These are phyloP conservation scores for Xylariales sp. DNA, from an alignment of 2,329 filamentous ascomycete genomes.

Conservation along the genomic window DNA sequence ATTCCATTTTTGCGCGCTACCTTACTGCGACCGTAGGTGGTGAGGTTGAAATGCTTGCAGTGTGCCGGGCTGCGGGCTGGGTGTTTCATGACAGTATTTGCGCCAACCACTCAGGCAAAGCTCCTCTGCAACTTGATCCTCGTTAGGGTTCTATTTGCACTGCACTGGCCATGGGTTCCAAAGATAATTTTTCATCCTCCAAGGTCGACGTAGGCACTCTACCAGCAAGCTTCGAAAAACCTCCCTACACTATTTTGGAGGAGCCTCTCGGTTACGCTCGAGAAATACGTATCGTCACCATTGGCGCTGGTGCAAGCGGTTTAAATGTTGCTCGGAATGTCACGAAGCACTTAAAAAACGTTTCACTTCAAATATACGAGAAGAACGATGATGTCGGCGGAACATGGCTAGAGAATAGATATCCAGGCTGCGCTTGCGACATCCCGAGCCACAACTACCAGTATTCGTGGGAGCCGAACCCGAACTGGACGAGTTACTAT, in stretches of 20 bases:
- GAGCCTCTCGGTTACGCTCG: background rate
- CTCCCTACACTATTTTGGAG: background rate
- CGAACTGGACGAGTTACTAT: constrained; percentile 1
- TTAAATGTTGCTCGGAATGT: background rate
- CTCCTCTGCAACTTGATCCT: too few species aligned
- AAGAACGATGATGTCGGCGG: constrained; percentile 2
- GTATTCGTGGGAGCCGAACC: constrained; percentile 1
- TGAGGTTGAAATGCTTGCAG: too few species aligned
- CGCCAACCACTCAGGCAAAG: too few species aligned
- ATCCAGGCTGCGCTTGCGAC: constrained; percentile 2
- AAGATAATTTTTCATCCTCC: too few species aligned
- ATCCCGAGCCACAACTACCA: background rate
- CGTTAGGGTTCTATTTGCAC: too few species aligned
- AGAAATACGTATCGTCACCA: background rate
- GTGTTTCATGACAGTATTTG: too few species aligned
- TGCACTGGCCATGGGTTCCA: too few species aligned
- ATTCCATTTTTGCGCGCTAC: too few species aligned
- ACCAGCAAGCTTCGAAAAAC: too few species aligned
- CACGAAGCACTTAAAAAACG: background rate
- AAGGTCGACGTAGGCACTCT: too few species aligned
- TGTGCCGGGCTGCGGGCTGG: too few species aligned
- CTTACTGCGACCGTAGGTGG: too few species aligned
- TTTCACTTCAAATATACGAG: background rate
- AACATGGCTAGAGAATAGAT: constrained; percentile 3
- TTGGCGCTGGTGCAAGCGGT: background rate